These are phyloP conservation scores for Rhodotorula diobovata DNA, from an alignment of 768 basidiomycete species.

Conservation along the genomic window DNA sequence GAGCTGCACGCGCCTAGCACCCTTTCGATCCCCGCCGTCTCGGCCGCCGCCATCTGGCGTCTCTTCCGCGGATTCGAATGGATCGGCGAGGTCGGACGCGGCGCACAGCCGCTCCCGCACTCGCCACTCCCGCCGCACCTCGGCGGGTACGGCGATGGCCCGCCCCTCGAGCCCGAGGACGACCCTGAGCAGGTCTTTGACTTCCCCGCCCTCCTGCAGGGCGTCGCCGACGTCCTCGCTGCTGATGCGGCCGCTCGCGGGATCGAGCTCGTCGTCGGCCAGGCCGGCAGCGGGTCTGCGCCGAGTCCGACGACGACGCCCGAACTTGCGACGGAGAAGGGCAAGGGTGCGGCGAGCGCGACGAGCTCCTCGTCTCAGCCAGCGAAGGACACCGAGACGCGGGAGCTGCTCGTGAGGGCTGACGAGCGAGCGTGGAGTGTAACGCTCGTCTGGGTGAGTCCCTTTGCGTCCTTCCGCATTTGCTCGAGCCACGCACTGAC, in stretches of 20 bases:
- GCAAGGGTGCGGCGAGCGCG: not conserved
- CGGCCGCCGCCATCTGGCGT: slow-evolving; percentile 42
- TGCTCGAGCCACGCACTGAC: not conserved
- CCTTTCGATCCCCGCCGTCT: slow-evolving; percentile 40
- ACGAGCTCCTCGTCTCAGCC: no score
- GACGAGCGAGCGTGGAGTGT: slow-evolving; percentile 39
- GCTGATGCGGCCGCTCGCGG: slow-evolving; percentile 34
- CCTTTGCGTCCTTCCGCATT: fast-evolving
- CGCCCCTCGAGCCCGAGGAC: slow-evolving; percentile 13
- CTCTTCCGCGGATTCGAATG: slow-evolving; percentile 40
- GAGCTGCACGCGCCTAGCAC: slow-evolving; percentile 42
- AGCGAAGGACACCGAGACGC: slow-evolving; percentile 16
- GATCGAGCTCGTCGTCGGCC: slow-evolving; percentile 40
- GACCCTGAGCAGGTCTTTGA: slow-evolving; percentile 36
- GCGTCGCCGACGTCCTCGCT: slow-evolving; percentile 40
- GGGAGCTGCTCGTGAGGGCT: slow-evolving; percentile 32
- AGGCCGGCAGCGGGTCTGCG: slow-evolving; percentile 24
- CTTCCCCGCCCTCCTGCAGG: slow-evolving; percentile 39
- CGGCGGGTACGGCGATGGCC: not conserved
- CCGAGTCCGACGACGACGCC: slow-evolving; percentile 36
- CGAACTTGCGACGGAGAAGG: not conserved
- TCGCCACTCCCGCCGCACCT: not conserved
- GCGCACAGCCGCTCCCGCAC: slow-evolving; percentile 20
- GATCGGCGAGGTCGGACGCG: slow-evolving; percentile 40
- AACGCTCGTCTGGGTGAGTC: slow-evolving; percentile 33